Base-by-base conservation (phyloP, 139 green algal genomes). In the Micromonas commoda region DNA sequence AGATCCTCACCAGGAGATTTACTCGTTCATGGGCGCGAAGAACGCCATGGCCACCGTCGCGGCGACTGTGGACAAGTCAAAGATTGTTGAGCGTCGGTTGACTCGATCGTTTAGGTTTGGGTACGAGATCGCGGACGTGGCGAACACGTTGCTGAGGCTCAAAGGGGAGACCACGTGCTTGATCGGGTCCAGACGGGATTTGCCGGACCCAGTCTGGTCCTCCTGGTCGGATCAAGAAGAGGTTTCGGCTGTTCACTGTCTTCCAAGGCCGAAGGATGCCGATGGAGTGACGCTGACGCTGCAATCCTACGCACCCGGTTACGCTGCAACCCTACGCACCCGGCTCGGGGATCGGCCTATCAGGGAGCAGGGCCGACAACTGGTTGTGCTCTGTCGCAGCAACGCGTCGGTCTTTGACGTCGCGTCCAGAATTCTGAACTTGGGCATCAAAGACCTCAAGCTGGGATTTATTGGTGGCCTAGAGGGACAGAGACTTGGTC, bases 1-100 rank as follows among this genome's bases (percentile, higher is more conserved):
- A 16, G 69, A 76, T 31, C 19, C 69, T 13, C 28, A 76, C 32
- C 69, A 76, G n/a, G 24, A 76, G n/a, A 76, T 76, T 34, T 76
- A 76, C 34, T n/a, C 24, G 24, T 76, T 76, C 51, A 64, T 28
- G 3, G 69, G 69, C 24, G 69, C 69, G 6, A 64, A 26, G 32
- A 76, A 76, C 32, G 69, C 39, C 5, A 64, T 76, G 34, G 24
- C 33, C 29, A 3, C 23, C 2, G 39, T 64, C 23, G 23, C 21
- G 32, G 39, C 29, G 69, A 3, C 19, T 13, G 23, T 64, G 24
- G 5, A 33, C 26, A 3, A 3, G 23, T 13, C 63, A 16, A n/a
- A 51, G 3, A 3, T 76, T 35, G 35, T 28, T n/a, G n/a, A 64
- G 4, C 31, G 69, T 3, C 23, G 24, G 23, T 35, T 76, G 4